Percentiles rank a stretch among this genome's conserved stretches.
These are phyloP conservation scores for Vitis hybrid DNA, from an alignment of 177 flowering plant species.

Conservation along the genomic window DNA sequence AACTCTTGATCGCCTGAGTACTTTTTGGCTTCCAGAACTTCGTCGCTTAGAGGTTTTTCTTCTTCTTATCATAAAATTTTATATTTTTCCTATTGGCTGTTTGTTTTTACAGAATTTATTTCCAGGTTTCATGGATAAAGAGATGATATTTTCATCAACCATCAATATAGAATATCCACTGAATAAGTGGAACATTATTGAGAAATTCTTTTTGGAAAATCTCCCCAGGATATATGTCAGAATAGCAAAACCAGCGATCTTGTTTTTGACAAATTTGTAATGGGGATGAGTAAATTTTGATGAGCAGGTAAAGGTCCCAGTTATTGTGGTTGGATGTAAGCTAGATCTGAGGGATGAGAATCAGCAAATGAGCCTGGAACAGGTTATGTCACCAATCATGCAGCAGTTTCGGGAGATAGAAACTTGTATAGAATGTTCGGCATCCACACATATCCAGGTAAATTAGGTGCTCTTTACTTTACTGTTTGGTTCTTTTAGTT, in stretches of 20 bases:
- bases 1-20: constrained; percentile 73
- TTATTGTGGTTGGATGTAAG: constrained; percentile 95
- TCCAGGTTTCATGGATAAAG: too few relatives aligned
- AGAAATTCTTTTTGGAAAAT: too few relatives aligned
- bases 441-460: constrained; percentile 82
- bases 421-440: constrained; percentile 97
- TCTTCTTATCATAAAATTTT: background rate
- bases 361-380: constrained; percentile 71
- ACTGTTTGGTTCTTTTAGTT: background rate
- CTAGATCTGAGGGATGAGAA: constrained; percentile 84
- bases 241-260: background rate
- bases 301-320: constrained; percentile 86
- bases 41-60: constrained; percentile 72
- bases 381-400: constrained; percentile 96
- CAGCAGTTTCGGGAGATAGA: constrained; percentile 98
- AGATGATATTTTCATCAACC: too few relatives aligned
- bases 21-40: constrained; percentile 94
- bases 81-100: background rate
- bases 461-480: background rate
- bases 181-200: too few relatives aligned
- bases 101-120: too few relatives aligned
- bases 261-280: background rate
- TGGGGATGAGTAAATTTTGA: background rate
- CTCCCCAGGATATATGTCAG: too few relatives aligned
- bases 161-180: too few relatives aligned